Base-by-base conservation (phyloP, 1,284 basidiomycete species). In the Malassezia japonica region DNA sequence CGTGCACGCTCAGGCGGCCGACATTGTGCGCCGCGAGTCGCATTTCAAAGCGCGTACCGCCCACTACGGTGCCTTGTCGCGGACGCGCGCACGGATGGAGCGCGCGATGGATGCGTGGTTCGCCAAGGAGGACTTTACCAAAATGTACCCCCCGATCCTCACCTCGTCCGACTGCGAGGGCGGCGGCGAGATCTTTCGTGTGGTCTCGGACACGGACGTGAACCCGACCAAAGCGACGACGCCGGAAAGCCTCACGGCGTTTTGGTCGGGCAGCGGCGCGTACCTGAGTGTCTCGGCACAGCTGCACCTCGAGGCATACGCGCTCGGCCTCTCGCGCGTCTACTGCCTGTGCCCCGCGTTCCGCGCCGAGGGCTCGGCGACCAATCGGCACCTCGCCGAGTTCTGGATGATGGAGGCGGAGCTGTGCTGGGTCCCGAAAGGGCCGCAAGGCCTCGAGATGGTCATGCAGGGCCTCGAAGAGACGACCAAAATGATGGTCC, bases 361-460 rank as follows among this genome's bases (percentile, higher is more conserved):
- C 75, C 83, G 92, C 18, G 92, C 92, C 16, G 92, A 99, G 67
- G 81, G 82, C 6, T 86, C 83, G 4, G 80, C 84, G 61, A 96
- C 92, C 1, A 82, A 81, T 42, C 79, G 92, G n/a, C 92, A 99
- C 74, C 79, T 99, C 6, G 82, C 87, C 41, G 94, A 99, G 72
- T 99, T 98, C 74, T 94, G 88, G 86, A 98, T 98, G 92, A 80
- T 94, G 50, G 92, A 99, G 75, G 89, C 86, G 0, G 92, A 72
- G 25, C 48, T 65, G 48, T 61, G 59, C 34, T 68, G 61, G 40
- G 43, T 56, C 2, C 48, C 36, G 4, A 15, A 18, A 3, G 41
- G 36, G 8, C 23, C 40, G 6, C 25, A 18, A 2, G 52, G 46
- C 1, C 54, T 68, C 6, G 16, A 42, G 1, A 45, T 36, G n/a